A percentile compares a stretch with the other conserved stretches of the same genome.
Evolutionary conservation across 192 early-diverging fungal genomes (phyloP).

Genomic region (Fimicolochytrium jonesii): DNA sequence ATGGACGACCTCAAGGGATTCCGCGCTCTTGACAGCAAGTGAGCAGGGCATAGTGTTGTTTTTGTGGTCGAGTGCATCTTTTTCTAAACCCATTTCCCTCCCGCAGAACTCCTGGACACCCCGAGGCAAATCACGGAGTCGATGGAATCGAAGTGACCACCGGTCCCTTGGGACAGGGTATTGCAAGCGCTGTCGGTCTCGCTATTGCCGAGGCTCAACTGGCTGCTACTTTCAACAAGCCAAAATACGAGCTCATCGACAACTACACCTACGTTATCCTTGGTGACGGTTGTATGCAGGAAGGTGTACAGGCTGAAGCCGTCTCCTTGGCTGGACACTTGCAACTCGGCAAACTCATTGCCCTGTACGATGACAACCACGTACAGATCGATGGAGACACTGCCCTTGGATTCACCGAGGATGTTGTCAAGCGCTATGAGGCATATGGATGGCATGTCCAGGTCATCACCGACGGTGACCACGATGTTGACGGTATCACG

Average conservation of each 20-base stretch:
- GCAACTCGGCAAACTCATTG: constrained; percentile 90
- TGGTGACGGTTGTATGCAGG: constrained; percentile 98
- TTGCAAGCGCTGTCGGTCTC: constrained; percentile 88
- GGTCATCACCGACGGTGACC: constrained; percentile 74
- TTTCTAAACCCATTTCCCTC: constrained; percentile 8
- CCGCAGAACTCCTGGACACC: constrained; percentile 90
- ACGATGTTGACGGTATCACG: constrained; percentile 65
- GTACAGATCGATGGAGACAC: constrained; percentile 89
- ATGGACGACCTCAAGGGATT: constrained; percentile 91
- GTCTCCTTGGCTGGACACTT: constrained; percentile 77
- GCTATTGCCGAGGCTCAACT: constrained; percentile 85
- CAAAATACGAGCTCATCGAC: constrained; percentile 79
- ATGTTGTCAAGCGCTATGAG: constrained; percentile 81
- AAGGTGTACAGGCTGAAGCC: constrained; percentile 92
- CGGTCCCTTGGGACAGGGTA: constrained; percentile 93
- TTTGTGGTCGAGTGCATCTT: not conserved
- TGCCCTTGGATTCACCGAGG: constrained; percentile 79
- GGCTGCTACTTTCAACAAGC: constrained; percentile 87
- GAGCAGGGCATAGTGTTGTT: constrained; percentile 30
- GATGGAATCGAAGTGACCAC: constrained; percentile 95
- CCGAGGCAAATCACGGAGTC: constrained; percentile 77
- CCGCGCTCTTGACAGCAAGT: constrained; percentile 77
- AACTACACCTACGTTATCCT: constrained; percentile 80
- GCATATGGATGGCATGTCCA: constrained; percentile 92
- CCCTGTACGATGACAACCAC: constrained; percentile 94